Percentiles rank a stretch among this genome's conserved stretches.
Conservation (phyloP, 305 asterid genomes). For the Fraxinus latifolia region DNA sequence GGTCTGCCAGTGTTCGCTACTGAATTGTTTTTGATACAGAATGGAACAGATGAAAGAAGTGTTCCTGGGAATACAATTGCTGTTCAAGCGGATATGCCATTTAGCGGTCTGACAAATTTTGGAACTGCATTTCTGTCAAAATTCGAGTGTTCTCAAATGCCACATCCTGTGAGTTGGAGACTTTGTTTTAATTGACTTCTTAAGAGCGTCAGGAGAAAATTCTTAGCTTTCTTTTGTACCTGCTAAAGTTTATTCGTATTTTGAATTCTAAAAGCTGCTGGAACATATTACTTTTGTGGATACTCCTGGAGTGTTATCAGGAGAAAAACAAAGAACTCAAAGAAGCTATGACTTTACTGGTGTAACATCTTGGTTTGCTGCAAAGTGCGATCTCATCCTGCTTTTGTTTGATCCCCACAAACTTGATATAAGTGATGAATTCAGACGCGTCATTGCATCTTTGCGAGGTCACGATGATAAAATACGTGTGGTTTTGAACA, state of each 20-base stretch:
- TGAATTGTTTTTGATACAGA: constrained; percentile 40
- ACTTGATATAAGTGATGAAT: constrained; percentile 87
- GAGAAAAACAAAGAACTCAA: constrained; percentile 90
- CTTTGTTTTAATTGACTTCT: constrained; percentile 6
- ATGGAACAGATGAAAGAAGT: constrained; percentile 95
- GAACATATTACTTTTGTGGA: constrained; percentile 92
- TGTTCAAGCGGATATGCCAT: constrained; percentile 98
- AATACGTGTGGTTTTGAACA: constrained; percentile 90
- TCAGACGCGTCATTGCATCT: constrained; percentile 82
- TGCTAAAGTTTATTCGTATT: constrained; percentile 15
- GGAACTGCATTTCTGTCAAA: constrained; percentile 91
- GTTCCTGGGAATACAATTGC: constrained; percentile 94
- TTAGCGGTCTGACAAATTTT: constrained; percentile 79
- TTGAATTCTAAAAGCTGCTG: constrained; percentile 55
- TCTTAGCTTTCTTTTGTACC: background rate
- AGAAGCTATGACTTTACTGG: constrained; percentile 96
- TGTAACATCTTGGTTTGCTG: constrained; percentile 96
- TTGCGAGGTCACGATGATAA: constrained; percentile 92
- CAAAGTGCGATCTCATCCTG: constrained; percentile 82
- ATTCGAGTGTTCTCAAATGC: constrained; percentile 97
- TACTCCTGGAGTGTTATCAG: constrained; percentile 89
- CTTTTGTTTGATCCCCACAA: constrained; percentile 94
- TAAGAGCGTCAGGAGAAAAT: background rate
- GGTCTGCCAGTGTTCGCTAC: constrained; percentile 19
- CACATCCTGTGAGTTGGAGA: constrained; percentile 74